A percentile compares a stretch with the other conserved stretches of the same genome.
Evolutionary conservation across 1,284 basidiomycete genomes (phyloP).

Genomic region (Cystobasidium pallidum): DNA sequence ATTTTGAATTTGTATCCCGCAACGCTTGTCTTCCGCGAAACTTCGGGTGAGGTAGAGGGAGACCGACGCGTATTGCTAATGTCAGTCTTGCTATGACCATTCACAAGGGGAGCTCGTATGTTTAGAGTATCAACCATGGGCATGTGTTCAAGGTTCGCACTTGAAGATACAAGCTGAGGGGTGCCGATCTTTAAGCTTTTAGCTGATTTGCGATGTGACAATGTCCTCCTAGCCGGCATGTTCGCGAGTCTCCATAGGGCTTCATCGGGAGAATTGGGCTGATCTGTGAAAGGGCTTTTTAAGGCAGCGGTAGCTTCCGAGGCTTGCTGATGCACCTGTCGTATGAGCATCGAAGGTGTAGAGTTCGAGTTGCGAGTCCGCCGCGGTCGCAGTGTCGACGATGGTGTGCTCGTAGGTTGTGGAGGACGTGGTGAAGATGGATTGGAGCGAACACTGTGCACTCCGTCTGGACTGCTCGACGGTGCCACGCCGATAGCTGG

Average conservation of each 20-base stretch:
- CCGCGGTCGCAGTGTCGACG: conserved; percentile 15
- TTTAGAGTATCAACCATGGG: conserved; percentile 29
- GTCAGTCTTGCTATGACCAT: neutral
- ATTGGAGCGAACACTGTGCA: neutral
- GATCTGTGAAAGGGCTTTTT: conserved; percentile 13
- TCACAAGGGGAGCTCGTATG: neutral
- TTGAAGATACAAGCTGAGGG: conserved; percentile 35
- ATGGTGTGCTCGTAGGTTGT: neutral
- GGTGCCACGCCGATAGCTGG: neutral
- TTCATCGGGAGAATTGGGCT: conserved; percentile 27
- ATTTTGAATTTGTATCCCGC: conserved; percentile 35
- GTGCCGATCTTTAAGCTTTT: conserved; percentile 35
- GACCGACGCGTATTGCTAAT: neutral
- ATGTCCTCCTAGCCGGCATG: conserved; percentile 11
- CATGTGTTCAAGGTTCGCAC: conserved; percentile 38
- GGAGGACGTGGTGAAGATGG: neutral
- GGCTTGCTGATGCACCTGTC: conserved; percentile 43
- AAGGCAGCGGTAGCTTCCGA: conserved; percentile 35
- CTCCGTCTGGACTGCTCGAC: neutral
- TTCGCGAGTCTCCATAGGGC: conserved; percentile 16
- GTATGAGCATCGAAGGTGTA: conserved; percentile 43
- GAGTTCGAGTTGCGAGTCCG: conserved; percentile 33
- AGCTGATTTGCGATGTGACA: conserved; percentile 27
- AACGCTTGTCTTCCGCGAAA: conserved; percentile 29
- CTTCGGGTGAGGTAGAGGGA: conserved; percentile 11